Base-by-base conservation (phyloP, 1,139 yeast genomes). In the Candida smagusa region DNA sequence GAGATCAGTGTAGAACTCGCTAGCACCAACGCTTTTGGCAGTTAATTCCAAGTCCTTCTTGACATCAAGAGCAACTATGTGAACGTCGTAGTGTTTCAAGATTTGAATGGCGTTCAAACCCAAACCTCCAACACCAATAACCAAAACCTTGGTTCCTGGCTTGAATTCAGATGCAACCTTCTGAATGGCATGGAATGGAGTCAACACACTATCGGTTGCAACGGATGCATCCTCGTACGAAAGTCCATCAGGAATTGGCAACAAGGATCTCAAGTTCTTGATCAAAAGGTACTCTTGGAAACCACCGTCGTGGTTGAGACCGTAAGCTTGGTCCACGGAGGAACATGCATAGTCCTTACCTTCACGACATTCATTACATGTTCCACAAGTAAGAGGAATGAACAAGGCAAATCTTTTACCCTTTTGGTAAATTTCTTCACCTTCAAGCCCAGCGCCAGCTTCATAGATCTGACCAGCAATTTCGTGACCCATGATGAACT, bases 401-500 rank as follows among this genome's bases (percentile, higher is more conserved):
- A 53, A 53, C 32, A 72, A 46, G 9, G 72, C 63, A 42, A 58
- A 68, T 31, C 77, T 53, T 4, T 52, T 50, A 4, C 78, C 77
- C 19, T 54, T 41, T 28, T 53, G 49, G 48, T 59, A 72, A 13
- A 36, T 27, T 11, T 54, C 52, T 28, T 55, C 46, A 26, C 48
- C 49, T 5, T 55, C 60, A 28, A 65, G 47, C 1, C 49, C 59
- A 1, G 50, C 42, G 4, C 82, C 81, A 2, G 64, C 64, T 16
- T 59, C 57, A 22, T 61, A 68, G 22, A 77, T 56, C 38, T 58
- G 59, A 1, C 82, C 83, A 8, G 80, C 77, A 28, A 77, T 69
- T 52, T 77, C 82, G 53, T 77, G 82, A 19, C 83, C 83, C 72
- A 77, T 69, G 16, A 74, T 65, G 47, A 69, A 73, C 33, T 58